phyloP scores from a whole-genome alignment of 495 filamentous ascomycete genomes.

The Chaetomium tenue region DNA sequence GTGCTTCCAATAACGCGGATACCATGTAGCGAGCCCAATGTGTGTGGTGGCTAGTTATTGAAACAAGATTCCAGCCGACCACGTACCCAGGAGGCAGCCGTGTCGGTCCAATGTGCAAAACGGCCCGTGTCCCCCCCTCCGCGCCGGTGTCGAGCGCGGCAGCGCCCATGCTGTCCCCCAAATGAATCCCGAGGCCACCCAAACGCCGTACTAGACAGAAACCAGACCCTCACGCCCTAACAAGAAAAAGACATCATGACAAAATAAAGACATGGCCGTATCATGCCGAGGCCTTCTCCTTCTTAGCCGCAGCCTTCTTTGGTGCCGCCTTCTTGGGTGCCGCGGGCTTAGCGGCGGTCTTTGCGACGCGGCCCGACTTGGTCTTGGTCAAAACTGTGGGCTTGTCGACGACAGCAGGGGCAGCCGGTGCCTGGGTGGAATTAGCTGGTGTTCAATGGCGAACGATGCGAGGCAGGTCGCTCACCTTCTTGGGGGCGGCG shows the following conservation, averaged over 20 bases:
- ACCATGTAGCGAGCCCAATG: background rate
- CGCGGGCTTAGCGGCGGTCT: slow-evolving; percentile 57
- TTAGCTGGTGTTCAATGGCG: background rate
- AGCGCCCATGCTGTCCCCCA: slow-evolving; percentile 22
- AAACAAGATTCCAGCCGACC: background rate
- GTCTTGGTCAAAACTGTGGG: slow-evolving; percentile 76
- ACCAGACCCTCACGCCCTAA: slow-evolving; percentile 24
- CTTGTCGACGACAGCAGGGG: slow-evolving; percentile 65
- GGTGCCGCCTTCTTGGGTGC: slow-evolving; percentile 63
- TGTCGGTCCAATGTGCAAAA: slow-evolving; percentile 11
- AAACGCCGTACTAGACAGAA: slow-evolving; percentile 29
- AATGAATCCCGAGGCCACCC: slow-evolving; percentile 19
- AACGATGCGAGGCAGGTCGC: background rate
- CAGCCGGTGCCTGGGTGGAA: slow-evolving; percentile 10
- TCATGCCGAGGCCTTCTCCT: slow-evolving; percentile 49
- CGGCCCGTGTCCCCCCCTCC: slow-evolving; percentile 8
- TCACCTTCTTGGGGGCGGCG: slow-evolving; percentile 15
- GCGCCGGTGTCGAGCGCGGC: slow-evolving; percentile 12
- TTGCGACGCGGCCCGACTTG: slow-evolving; percentile 87
- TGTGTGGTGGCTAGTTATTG: background rate
- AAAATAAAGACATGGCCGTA: slow-evolving; percentile 3
- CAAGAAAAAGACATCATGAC: slow-evolving; percentile 28
- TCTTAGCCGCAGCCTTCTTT: slow-evolving; percentile 65
- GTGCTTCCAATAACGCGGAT: too few relatives aligned
- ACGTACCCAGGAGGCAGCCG: slow-evolving; percentile 1